Base-by-base conservation (phyloP, 805 yeast species). In the Schwanniomyces polymorphus region DNA sequence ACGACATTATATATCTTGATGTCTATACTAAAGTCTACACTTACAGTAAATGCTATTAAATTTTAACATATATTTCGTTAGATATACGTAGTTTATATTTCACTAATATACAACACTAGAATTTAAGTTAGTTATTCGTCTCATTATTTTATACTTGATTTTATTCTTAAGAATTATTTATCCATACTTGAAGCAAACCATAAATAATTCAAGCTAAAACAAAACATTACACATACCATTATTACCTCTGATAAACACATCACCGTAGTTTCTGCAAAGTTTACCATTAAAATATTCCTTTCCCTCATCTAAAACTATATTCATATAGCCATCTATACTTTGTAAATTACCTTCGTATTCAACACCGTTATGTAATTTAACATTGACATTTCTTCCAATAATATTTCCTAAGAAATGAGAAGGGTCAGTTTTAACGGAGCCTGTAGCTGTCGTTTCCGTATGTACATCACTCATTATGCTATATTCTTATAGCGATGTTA, bases 311-410 rank as follows among this genome's bases (percentile, higher is more conserved):
- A 94, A 76, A 2, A 92, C 96, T 42, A 94, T 86, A 68, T 94
- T 94, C 97, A 94, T 91, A 72, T 85, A 94, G 7, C 98, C 98
- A 64, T 94, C 99, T 48, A 94, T 91, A 35, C 97, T 88, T 57
- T 88, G 92, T 52, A 88, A 76, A 42, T 68, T 74, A 6, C 86
- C 77, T 12, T 62, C 54, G 67, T 90, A 94, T 49, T 88, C 88
- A 51, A 91, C 84, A 11, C 97, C 98, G 29, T 94, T 88, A 62
- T 86, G 81, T 45, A 91, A 79, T 64, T 88, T 90, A 26, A 94
- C 97, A 34, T 85, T 71, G 18, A 94, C 97, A 14, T 80, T 72
- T 43, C 85, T 79, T 41, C 97, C 96, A 23, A 87, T 84, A 48
- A 94, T 85, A 41, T 83, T 85, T 26, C 88, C 75, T 29, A 94